A percentile compares a stretch with the other conserved stretches of the same genome.
Conservation (phyloP, 805 yeast species). For the Metschnikowia sp. region DNA sequence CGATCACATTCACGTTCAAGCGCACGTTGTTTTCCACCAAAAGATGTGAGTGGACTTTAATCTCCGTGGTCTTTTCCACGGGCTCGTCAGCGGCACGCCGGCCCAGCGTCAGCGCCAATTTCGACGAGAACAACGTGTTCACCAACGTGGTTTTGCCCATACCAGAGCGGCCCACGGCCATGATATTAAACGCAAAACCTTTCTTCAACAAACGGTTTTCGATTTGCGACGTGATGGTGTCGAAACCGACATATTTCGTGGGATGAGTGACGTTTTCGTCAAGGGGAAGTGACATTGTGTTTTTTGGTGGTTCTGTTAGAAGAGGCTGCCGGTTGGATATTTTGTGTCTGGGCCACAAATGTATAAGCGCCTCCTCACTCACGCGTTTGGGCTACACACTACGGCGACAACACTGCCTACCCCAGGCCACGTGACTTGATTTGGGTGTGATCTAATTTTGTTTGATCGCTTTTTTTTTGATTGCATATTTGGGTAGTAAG, state of each 20-base stretch:
- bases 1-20: slow-evolving; percentile 82
- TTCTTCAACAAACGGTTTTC: slow-evolving; percentile 86
- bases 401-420: not conserved
- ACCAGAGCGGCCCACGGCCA: slow-evolving; percentile 90
- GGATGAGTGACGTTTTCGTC: slow-evolving; percentile 46
- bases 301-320: too few species aligned
- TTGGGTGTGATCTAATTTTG: too few species aligned
- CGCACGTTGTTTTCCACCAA: slow-evolving; percentile 84
- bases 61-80: slow-evolving; percentile 81
- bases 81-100: slow-evolving; percentile 67
- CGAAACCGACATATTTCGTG: slow-evolving; percentile 86
- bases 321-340: too few species aligned
- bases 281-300: slow-evolving; percentile 17
- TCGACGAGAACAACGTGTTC: slow-evolving; percentile 86
- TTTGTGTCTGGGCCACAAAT: slow-evolving; percentile 2
- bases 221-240: slow-evolving; percentile 92
- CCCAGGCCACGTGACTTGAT: too few species aligned
- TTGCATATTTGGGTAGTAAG: too few species aligned
- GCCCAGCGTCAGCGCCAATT: slow-evolving; percentile 70
- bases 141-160: slow-evolving; percentile 90
- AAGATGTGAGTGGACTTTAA: slow-evolving; percentile 64
- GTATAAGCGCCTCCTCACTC: not conserved
- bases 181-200: slow-evolving; percentile 91
- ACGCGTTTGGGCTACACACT: slow-evolving; percentile 8
- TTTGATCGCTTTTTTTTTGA: too few species aligned